Percentiles rank a stretch among this genome's conserved stretches.
phyloP scores from a whole-genome alignment of 2,329 filamentous ascomycete species.

The Lasiodiplodia sp. region DNA sequence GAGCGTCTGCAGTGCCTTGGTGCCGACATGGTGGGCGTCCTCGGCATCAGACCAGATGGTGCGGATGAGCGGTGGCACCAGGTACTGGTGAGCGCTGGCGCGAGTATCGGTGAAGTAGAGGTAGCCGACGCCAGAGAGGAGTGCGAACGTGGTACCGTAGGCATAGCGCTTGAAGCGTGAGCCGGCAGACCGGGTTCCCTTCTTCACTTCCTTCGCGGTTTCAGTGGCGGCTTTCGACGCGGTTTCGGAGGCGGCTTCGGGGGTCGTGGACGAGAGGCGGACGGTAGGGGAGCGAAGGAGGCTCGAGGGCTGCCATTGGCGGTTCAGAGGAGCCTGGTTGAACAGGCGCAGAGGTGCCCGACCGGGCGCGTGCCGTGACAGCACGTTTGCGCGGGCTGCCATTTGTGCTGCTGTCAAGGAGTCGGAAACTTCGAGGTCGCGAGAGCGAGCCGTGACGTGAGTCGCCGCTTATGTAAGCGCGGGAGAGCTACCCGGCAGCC shows the following conservation, averaged over 20 bases:
- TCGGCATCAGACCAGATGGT: constrained; percentile 77
- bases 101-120: constrained; percentile 63
- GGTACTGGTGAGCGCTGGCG: constrained; percentile 60
- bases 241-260: constrained; percentile 9
- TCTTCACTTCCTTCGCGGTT: constrained; percentile 35
- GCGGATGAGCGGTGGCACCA: constrained; percentile 68
- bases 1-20: constrained; percentile 72
- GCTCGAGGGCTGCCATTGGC: constrained; percentile 22
- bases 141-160: constrained; percentile 61
- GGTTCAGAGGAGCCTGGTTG: background rate
- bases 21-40: constrained; percentile 87
- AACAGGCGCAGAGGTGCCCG: constrained; percentile 13
- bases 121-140: constrained; percentile 56
- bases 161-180: constrained; percentile 59
- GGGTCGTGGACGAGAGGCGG: constrained; percentile 16
- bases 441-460: background rate
- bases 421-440: background rate
- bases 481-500: background rate
- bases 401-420: constrained; percentile 21
- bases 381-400: constrained; percentile 23
- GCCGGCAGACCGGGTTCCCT: constrained; percentile 47
- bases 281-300: background rate
- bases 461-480: constrained; percentile 3
- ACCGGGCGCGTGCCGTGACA: constrained; percentile 16
- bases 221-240: constrained; percentile 30